phyloP scores from a whole-genome alignment of 208 protist species.

The Acanthamoeba healyi region DNA sequence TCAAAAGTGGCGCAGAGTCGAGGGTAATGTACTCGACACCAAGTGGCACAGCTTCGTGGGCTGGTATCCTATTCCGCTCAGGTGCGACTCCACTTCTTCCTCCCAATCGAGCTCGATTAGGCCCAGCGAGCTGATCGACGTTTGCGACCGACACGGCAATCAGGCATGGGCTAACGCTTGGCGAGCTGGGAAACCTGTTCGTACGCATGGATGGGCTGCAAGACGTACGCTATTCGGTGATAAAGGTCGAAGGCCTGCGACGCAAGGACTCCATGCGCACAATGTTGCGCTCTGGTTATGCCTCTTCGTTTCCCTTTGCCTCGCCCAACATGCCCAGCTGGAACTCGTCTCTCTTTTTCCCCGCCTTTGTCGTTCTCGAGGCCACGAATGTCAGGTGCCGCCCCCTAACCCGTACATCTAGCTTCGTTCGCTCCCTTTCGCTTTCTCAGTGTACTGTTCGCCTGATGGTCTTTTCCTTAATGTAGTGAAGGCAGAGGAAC shows the following conservation, averaged over 20 bases:
- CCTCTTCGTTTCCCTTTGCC: slow-evolving; percentile 60
- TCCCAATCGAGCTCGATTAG: too few relatives aligned
- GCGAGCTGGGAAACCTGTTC: slow-evolving; percentile 60
- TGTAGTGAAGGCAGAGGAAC: slow-evolving; percentile 51
- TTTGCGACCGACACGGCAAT: background rate
- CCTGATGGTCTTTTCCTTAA: background rate
- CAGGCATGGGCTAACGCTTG: slow-evolving; percentile 50
- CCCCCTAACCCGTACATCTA: background rate
- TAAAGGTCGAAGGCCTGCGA: slow-evolving; percentile 58
- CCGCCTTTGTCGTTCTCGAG: slow-evolving; percentile 69
- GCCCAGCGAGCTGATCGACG: background rate
- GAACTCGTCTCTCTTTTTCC: slow-evolving; percentile 45
- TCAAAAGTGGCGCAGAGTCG: background rate
- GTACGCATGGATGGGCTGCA: slow-evolving; percentile 1
- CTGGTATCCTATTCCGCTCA: slow-evolving; percentile 63
- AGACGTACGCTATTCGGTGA: background rate
- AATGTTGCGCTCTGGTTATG: slow-evolving; percentile 21
- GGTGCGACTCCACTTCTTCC: background rate
- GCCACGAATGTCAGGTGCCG: slow-evolving; percentile 62
- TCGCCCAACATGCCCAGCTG: slow-evolving; percentile 67
- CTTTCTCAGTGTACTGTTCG: background rate
- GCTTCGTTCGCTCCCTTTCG: background rate
- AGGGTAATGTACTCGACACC: slow-evolving; percentile 48
- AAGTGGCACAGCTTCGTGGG: slow-evolving; percentile 74
- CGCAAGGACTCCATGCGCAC: slow-evolving; percentile 24